Base-by-base conservation (phyloP, 2,329 filamentous ascomycete genomes). In the Aquanectria penicillioides region DNA sequence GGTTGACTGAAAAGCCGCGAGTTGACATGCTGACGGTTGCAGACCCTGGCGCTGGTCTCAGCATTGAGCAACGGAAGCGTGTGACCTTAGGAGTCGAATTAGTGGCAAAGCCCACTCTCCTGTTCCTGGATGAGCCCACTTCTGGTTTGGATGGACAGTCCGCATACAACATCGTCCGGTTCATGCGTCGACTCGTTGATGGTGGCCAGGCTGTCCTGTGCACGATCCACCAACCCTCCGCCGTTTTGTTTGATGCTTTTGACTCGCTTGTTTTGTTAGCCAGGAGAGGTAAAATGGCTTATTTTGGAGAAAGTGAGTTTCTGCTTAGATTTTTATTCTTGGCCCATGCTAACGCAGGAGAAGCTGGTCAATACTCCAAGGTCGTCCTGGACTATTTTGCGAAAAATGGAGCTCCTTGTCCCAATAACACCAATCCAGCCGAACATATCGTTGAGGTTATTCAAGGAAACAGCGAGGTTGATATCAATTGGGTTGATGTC, bases 1-100 rank as follows among this genome's bases (percentile, higher is more conserved):
- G 9, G n/a, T 18, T 3, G 1, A 18, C 15, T 34, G 13, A 15
- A n/a, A 12, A n/a, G n/a, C n/a, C n/a, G n/a, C n/a, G 5, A 11
- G 5, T 18, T 26, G 9, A 6, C 10, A 37, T 5, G 28, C 83
- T 15, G 83, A 88, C 33, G 85, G 53, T 18, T 49, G 2, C 13
- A 64, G 59, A 26, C 28, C 51, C 65, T 25, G 82, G 83, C 3
- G 77, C 78, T 29, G 76, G 80, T 2, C 75, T 83, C 17, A 81
- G 77, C 6, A 80, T 83, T 8, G 83, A 83, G 13, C 80, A 85
- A 64, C 71, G 81, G 4, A 91, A 91, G 76, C 82, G 89, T 25
- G 77, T 91, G 2, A 91, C 89, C 0, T 89, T 91, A 31, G 89
- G 86, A 43, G 88, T 91, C 1, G 89, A 92, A 64, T 75, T 92